Conservation (phyloP, 768 basidiomycete genomes). For the Boletus rubropictus region DNA sequence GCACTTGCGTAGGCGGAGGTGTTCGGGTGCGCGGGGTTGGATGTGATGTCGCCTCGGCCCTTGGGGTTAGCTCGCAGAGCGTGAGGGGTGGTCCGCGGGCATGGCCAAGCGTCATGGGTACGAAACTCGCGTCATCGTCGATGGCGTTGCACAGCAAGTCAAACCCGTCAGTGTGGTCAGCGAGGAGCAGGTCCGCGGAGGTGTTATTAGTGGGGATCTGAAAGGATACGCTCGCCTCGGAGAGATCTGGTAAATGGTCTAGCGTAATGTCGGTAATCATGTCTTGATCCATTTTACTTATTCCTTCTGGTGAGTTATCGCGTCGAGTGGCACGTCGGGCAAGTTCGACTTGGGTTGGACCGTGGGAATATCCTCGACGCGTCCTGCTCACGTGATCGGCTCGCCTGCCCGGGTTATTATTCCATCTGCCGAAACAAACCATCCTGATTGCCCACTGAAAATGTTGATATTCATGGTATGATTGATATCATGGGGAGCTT, state of each 20-base stretch:
- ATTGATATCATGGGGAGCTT: neutral
- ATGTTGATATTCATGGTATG: neutral
- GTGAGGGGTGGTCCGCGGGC: constrained; percentile 32
- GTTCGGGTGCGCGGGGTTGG: constrained; percentile 7
- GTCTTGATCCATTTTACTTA: constrained; percentile 10
- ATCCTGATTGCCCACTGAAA: neutral
- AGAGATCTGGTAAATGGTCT: constrained; percentile 51
- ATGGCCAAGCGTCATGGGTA: constrained; percentile 27
- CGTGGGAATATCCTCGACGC: constrained; percentile 26
- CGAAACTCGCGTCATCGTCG: constrained; percentile 34
- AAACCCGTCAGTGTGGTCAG: constrained; percentile 36
- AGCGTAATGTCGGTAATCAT: constrained; percentile 40
- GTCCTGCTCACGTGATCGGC: constrained; percentile 25
- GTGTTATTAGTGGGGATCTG: constrained; percentile 42
- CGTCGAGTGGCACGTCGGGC: neutral
- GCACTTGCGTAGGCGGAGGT: constrained; percentile 3
- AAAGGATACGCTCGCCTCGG: constrained; percentile 39
- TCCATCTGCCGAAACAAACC: neutral
- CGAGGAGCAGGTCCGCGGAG: constrained; percentile 32
- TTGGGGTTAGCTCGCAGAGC: constrained; percentile 40
- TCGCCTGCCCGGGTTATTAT: neutral
- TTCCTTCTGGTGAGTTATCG: too few relatives aligned
- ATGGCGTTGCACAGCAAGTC: constrained; percentile 34
- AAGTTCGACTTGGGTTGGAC: constrained; percentile 4
- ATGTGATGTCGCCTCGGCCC: constrained; percentile 16